phyloP scores from a whole-genome alignment of 73 alveolate species.

The Uronychia binucleata region DNA sequence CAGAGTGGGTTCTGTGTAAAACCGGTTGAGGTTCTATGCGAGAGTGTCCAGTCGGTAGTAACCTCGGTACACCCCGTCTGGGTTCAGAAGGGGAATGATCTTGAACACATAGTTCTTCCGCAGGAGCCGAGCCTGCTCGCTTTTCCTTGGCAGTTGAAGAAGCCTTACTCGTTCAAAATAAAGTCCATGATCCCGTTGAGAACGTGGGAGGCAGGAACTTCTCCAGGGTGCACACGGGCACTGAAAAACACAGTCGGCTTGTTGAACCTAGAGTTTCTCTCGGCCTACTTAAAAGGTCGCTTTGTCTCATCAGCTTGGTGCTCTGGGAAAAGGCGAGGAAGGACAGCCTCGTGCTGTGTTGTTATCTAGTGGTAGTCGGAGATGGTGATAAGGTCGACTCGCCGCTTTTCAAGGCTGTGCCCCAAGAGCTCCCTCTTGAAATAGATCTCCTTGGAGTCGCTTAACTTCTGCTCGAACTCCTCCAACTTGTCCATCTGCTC shows the following conservation, averaged over 20 bases:
- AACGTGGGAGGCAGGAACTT: slow-evolving; percentile 90
- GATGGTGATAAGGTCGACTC: slow-evolving; percentile 53
- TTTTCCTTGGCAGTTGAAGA: slow-evolving; percentile 18
- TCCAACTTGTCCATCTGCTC: slow-evolving; percentile 46
- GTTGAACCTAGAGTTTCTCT: slow-evolving; percentile 7
- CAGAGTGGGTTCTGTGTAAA: slow-evolving; percentile 15
- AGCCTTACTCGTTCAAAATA: slow-evolving; percentile 70
- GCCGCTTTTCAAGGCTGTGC: slow-evolving; percentile 29
- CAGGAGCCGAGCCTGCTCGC: slow-evolving; percentile 37
- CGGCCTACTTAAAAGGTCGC: slow-evolving; percentile 12
- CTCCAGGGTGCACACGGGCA: slow-evolving; percentile 99
- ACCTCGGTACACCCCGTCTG: slow-evolving; percentile 78
- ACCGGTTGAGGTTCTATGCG: slow-evolving; percentile 27
- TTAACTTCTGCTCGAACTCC: slow-evolving; percentile 3
- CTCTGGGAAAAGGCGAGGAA: slow-evolving; percentile 26
- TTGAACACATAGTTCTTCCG: slow-evolving; percentile 59
- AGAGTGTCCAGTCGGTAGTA: slow-evolving; percentile 50
- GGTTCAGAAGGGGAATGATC: slow-evolving; percentile 76
- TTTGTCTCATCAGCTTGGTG: not conserved
- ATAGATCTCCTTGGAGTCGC: slow-evolving; percentile 20
- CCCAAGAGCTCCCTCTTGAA: slow-evolving; percentile 41
- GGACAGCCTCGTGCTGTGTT: slow-evolving; percentile 33
- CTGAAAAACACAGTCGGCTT: slow-evolving; percentile 84
- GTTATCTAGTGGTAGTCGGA: slow-evolving; percentile 28
- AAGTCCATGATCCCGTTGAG: slow-evolving; percentile 86